Conservation (phyloP, 768 basidiomycete species). For the Hydnomerulius pinastri region DNA sequence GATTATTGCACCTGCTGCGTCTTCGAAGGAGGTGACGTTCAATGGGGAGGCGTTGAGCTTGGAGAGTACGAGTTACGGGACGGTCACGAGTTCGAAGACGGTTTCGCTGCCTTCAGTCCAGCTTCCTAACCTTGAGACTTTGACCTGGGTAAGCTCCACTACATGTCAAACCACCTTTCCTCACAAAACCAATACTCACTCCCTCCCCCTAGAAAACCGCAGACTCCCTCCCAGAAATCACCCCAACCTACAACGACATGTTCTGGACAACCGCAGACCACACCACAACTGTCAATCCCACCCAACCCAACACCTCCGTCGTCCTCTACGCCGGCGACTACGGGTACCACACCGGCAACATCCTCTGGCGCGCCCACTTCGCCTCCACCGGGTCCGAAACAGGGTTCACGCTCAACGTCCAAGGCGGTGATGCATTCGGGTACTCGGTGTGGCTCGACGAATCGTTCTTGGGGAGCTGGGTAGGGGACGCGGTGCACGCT, state of each 20-base stretch:
- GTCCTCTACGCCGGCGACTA: constrained; percentile 52
- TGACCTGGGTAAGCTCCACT: constrained; percentile 17
- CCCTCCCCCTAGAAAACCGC: constrained; percentile 21
- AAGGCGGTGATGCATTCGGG: constrained; percentile 49
- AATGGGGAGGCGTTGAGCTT: constrained; percentile 39
- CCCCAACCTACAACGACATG: constrained; percentile 40
- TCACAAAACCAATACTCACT: no score
- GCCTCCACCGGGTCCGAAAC: constrained; percentile 47
- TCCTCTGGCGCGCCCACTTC: constrained; percentile 55
- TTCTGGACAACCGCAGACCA: constrained; percentile 46
- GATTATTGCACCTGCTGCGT: constrained; percentile 45
- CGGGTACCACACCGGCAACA: constrained; percentile 53
- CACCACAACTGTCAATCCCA: constrained; percentile 44
- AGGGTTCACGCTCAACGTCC: constrained; percentile 40
- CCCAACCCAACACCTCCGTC: constrained; percentile 37
- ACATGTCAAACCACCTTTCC: not conserved
- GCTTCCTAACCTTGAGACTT: constrained; percentile 19
- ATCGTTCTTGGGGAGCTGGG: constrained; percentile 46
- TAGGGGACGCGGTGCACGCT: constrained; percentile 16
- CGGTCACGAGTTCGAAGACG: constrained; percentile 29
- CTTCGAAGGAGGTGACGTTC: constrained; percentile 43
- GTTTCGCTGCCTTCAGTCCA: constrained; percentile 14
- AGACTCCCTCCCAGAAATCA: constrained; percentile 39
- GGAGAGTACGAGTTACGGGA: constrained; percentile 43
- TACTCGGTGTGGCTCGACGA: constrained; percentile 53